Evolutionary conservation across 805 yeast genomes (phyloP), one percentile per base, ranked within the genome.

Genomic region (Lachancea thermotolerans): DNA sequence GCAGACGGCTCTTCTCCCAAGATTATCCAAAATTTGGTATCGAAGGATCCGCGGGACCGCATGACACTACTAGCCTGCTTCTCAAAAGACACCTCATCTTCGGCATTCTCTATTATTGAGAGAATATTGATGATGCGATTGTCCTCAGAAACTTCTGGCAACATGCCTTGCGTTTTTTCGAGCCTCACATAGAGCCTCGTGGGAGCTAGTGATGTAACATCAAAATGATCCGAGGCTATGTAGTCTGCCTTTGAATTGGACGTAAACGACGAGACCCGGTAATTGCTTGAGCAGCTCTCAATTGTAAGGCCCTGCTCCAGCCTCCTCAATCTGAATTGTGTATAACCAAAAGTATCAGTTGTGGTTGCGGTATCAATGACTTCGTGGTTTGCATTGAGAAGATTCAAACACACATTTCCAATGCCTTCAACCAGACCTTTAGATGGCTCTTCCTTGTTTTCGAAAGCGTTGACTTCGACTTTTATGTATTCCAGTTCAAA

Each of bases 311-410:
- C 48, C 1, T 40, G 33, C 12, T 39, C 45, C 7, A 56, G 41
- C 2, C 41, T 29, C 10, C 45, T 37, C 2, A 52, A 31, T 16
- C 48, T 50, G 38, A 93, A 68, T 63, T 90, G 97, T 44, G 84
- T 77, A 62, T 91, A 91, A 0, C 97, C 97, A 50, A 82, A 69
- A 34, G 85, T 82, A 1, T 81, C 74, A 93, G 91, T 85, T 1
- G 89, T 79, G 33, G 66, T 69, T 0, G 96, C 82, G 51, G 81
- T 87, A 1, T 73, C 67, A 11, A 60, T 47, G 6, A 55, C 47
- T 7, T 50, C 41, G 10, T 46, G 53, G 4, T 39, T 10, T 10
- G 49, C 17, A 46, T 59, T 53, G 6, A 60, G 69, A 2, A 87
- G 55, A 3, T 72, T 68, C 12, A 82, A 54, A 1, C 84, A 85